These are phyloP conservation scores for Inosperma sp. DNA, from an alignment of 768 basidiomycete genomes.

Conservation along the genomic window DNA sequence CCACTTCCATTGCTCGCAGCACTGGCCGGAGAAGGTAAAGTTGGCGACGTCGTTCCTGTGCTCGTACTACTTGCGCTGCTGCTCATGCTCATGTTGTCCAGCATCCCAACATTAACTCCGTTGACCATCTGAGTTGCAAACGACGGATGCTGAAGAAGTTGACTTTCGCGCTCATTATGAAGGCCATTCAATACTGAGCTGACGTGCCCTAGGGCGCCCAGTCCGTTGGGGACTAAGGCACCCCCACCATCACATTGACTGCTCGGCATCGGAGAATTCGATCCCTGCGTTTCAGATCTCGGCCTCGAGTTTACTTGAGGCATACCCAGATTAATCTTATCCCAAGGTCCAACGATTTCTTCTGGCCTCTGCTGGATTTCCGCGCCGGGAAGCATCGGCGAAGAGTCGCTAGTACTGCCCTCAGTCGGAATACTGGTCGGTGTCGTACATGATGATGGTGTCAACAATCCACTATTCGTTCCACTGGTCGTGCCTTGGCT, in stretches of 20 bases:
- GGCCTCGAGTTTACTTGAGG: conserved; percentile 6
- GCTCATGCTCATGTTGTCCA: not conserved
- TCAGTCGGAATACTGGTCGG: conserved; percentile 5
- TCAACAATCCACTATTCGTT: not conserved
- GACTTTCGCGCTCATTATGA: not conserved
- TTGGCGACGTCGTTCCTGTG: conserved; percentile 60
- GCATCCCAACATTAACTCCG: not conserved
- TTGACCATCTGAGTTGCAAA: too few species aligned
- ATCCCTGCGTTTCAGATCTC: conserved; percentile 10
- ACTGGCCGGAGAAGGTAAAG: conserved; percentile 64
- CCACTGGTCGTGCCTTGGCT: not conserved
- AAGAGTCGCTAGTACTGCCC: not conserved
- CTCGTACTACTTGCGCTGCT: conserved; percentile 46
- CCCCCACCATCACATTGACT: not conserved
- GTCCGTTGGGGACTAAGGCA: not conserved
- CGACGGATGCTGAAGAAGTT: not conserved
- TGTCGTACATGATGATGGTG: not conserved
- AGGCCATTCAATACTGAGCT: conserved; percentile 8
- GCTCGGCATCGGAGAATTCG: conserved; percentile 1
- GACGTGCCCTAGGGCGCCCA: conserved; percentile 4
- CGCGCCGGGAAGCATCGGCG: conserved; percentile 8
- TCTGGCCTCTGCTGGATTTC: conserved; percentile 17
- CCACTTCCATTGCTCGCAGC: conserved; percentile 17
- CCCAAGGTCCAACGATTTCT: conserved; percentile 44
- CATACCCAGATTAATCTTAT: conserved; percentile 25